Conservation (phyloP, 805 yeast genomes). For the Cyberlindnera meyerae region DNA sequence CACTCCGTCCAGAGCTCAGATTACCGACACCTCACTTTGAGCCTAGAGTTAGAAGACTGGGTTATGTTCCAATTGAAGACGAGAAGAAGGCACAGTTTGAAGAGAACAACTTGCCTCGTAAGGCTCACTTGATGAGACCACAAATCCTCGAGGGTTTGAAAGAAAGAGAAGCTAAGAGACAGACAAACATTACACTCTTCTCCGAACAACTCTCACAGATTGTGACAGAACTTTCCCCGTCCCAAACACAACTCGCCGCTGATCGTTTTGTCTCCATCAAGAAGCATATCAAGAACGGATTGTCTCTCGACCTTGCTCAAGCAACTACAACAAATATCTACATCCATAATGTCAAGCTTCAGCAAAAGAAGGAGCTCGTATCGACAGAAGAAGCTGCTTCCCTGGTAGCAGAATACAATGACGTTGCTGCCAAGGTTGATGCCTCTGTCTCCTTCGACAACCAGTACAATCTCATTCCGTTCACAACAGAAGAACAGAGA, state of each 20-base stretch:
- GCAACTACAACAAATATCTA: conserved; percentile 51
- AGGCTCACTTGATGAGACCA: conserved; percentile 56
- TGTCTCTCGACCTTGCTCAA: conserved; percentile 49
- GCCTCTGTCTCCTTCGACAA: conserved; percentile 44
- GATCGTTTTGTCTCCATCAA: conserved; percentile 51
- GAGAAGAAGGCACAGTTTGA: conserved; percentile 51
- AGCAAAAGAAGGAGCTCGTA: conserved; percentile 16
- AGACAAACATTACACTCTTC: conserved; percentile 27
- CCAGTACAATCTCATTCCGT: conserved; percentile 34
- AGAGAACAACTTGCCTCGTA: conserved; percentile 58
- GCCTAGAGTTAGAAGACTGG: conserved; percentile 85
- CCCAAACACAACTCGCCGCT: conserved; percentile 35
- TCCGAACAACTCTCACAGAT: conserved; percentile 26
- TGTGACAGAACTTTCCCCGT: conserved; percentile 26
- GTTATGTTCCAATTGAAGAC: conserved; percentile 52
- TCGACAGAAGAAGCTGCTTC: conserved; percentile 28
- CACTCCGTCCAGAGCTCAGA: conserved; percentile 54
- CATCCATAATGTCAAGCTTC: conserved; percentile 35
- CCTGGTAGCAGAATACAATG: conserved; percentile 29
- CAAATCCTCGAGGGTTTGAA: conserved; percentile 38
- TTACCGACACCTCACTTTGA: conserved; percentile 88
- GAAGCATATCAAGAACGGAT: conserved; percentile 57
- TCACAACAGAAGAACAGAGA: conserved; percentile 33
- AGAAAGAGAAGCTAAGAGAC: conserved; percentile 39
- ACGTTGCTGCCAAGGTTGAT: conserved; percentile 37